Evolutionary conservation across 2,329 filamentous ascomycete genomes (phyloP).

Genomic region (Pyrenophora teres): DNA sequence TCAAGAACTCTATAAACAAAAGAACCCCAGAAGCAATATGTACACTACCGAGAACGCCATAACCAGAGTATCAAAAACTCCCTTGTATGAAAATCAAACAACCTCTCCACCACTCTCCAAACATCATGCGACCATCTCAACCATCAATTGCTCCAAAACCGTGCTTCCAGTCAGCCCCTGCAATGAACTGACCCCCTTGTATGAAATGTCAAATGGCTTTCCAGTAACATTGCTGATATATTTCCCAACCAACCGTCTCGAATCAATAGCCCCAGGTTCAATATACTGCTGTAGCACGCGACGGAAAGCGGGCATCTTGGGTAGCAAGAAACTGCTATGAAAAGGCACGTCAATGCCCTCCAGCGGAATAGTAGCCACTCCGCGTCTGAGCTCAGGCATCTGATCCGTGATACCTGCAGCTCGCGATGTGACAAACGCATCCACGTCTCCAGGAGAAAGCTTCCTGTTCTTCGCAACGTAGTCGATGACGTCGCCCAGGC

Average conservation of each 20-base stretch:
- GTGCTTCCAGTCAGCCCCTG: slow-evolving; percentile 14
- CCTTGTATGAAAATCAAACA: too few species aligned
- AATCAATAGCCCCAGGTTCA: slow-evolving; percentile 11
- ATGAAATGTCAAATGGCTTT: slow-evolving; percentile 18
- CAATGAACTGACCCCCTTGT: neutral
- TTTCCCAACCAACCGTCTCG: slow-evolving; percentile 18
- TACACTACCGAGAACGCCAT: too few species aligned
- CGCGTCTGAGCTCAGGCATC: slow-evolving; percentile 17
- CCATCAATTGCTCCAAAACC: slow-evolving; percentile 12
- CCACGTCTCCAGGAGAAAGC: slow-evolving; percentile 8
- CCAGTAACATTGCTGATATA: slow-evolving; percentile 29
- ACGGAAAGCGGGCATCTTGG: slow-evolving; percentile 26
- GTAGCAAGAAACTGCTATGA: slow-evolving; percentile 33
- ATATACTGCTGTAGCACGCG: slow-evolving; percentile 24
- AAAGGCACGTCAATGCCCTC: slow-evolving; percentile 43
- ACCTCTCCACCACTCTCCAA: too few species aligned
- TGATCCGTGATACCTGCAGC: slow-evolving; percentile 9
- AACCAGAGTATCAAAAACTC: too few species aligned
- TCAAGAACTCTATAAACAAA: too few species aligned
- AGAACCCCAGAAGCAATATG: too few species aligned
- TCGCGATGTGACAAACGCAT: slow-evolving; percentile 1
- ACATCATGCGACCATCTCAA: slow-evolving; percentile 4
- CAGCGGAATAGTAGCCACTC: slow-evolving; percentile 38
- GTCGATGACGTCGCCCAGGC: neutral
- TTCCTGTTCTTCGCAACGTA: neutral